Evolutionary conservation across 306 rosid genomes (phyloP).

Genomic region (Cyamopsis tetragonoloba): DNA sequence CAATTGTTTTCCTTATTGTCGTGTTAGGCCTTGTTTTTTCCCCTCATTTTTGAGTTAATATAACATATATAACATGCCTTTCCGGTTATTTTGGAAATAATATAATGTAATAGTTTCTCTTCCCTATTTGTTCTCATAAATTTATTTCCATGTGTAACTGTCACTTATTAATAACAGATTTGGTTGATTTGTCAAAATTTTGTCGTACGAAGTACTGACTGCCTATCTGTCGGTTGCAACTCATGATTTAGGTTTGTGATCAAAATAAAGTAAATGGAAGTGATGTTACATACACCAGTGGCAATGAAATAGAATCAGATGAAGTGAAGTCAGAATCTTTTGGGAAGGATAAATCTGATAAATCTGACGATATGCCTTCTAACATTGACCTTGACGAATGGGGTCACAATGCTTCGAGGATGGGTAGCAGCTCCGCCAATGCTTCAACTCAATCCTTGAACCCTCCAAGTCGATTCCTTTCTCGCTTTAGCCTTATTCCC

Average conservation of each 20-base stretch:
- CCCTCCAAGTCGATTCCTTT: slow-evolving; percentile 69
- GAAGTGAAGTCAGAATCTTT: slow-evolving; percentile 47
- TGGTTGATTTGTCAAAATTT: slow-evolving; percentile 18
- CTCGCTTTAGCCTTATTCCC: slow-evolving; percentile 84
- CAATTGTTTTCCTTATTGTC: slow-evolving; percentile 6
- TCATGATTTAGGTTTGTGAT: slow-evolving; percentile 60
- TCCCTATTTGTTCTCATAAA: neutral
- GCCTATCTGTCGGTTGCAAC: slow-evolving; percentile 27
- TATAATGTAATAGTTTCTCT: neutral
- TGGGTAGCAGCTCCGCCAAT: slow-evolving; percentile 51
- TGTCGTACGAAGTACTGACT: slow-evolving; percentile 20
- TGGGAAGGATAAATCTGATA: slow-evolving; percentile 54
- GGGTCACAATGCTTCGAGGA: slow-evolving; percentile 49
- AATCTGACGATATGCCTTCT: slow-evolving; percentile 51
- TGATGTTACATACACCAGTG: slow-evolving; percentile 39
- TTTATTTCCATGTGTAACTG: slow-evolving; percentile 11
- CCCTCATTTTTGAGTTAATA: neutral
- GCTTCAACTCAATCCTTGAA: slow-evolving; percentile 55
- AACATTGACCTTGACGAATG: slow-evolving; percentile 53
- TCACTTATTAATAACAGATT: neutral
- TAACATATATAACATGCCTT: neutral
- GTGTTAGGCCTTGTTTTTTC: neutral
- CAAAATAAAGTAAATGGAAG: slow-evolving; percentile 48
- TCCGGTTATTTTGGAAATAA: slow-evolving; percentile 3
- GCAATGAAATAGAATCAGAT: slow-evolving; percentile 41